Evolutionary conservation across 345 rosid genomes (phyloP).

Genomic region (Garcia nutans): DNA sequence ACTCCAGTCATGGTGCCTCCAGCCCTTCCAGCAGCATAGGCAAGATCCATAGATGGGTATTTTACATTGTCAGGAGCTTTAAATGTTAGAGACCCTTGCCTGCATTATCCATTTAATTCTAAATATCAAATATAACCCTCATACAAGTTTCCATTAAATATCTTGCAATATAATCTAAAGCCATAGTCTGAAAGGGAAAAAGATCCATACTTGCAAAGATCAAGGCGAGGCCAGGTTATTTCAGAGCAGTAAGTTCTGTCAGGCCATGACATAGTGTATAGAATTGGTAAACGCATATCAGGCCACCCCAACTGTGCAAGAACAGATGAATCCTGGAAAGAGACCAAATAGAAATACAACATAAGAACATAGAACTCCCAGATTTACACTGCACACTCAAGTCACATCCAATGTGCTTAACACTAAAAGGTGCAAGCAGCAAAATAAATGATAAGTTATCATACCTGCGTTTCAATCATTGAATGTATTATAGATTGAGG

Average conservation of each 20-base stretch:
- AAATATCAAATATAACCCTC: not conserved
- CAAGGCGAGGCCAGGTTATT: slow-evolving; percentile 93
- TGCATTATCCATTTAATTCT: slow-evolving; percentile 31
- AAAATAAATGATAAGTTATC: not conserved
- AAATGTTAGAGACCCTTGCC: slow-evolving; percentile 89
- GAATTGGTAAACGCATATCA: slow-evolving; percentile 92
- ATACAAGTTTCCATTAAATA: not conserved
- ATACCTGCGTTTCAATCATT: slow-evolving; percentile 94
- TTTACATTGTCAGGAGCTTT: slow-evolving; percentile 82
- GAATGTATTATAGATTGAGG: slow-evolving; percentile 93
- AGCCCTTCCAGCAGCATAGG: slow-evolving; percentile 93
- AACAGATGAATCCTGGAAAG: slow-evolving; percentile 82
- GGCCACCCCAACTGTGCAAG: slow-evolving; percentile 97
- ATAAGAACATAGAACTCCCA: not conserved
- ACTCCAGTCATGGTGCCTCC: slow-evolving; percentile 99
- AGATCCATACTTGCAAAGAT: slow-evolving; percentile 78
- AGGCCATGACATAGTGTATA: slow-evolving; percentile 98
- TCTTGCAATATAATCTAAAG: not conserved
- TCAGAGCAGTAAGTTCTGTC: slow-evolving; percentile 93
- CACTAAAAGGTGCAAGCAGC: not conserved
- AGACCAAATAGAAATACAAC: slow-evolving; percentile 6
- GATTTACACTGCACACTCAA: not conserved
- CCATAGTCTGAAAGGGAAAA: slow-evolving; percentile 10
- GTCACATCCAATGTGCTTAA: not conserved
- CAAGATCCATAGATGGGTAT: slow-evolving; percentile 94